phyloP scores from a whole-genome alignment of 2,329 filamentous ascomycete species.

The Neonectria hederae region DNA sequence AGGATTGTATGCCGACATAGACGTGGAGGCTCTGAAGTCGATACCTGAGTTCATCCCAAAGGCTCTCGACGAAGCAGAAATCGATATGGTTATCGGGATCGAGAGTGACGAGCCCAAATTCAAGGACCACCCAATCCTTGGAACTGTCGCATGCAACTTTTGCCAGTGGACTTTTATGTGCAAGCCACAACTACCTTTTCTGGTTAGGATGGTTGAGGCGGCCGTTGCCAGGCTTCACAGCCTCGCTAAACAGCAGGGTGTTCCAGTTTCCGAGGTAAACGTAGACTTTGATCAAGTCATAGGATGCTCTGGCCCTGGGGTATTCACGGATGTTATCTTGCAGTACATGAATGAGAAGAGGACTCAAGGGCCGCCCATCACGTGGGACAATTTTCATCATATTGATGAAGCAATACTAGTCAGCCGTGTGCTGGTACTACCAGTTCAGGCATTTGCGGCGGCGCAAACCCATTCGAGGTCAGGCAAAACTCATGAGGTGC shows the following conservation, averaged over 20 bases:
- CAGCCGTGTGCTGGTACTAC: slow-evolving; percentile 5
- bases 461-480: slow-evolving; percentile 7
- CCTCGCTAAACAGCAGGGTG: slow-evolving; percentile 1
- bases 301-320: slow-evolving; percentile 1
- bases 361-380: background rate
- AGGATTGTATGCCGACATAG: slow-evolving; percentile 12
- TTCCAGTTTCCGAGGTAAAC: background rate
- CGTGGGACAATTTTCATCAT: slow-evolving; percentile 7
- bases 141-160: slow-evolving; percentile 2
- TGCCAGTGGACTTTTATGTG: slow-evolving; percentile 9
- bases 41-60: slow-evolving; percentile 8
- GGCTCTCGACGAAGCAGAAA: slow-evolving; percentile 1
- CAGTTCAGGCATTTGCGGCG: slow-evolving; percentile 11
- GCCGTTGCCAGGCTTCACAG: background rate
- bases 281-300: slow-evolving; percentile 13
- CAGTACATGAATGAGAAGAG: slow-evolving; percentile 13
- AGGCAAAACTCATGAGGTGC: background rate
- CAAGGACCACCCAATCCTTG: slow-evolving; percentile 5
- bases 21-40: slow-evolving; percentile 9
- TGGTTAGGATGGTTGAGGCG: background rate
- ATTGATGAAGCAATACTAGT: slow-evolving; percentile 1
- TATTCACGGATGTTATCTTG: slow-evolving; percentile 11
- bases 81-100: slow-evolving; percentile 4
- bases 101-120: slow-evolving; percentile 3
- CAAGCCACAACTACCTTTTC: slow-evolving; percentile 9